A percentile compares a stretch with the other conserved stretches of the same genome.
Evolutionary conservation across 176 grass and related monocot genomes (phyloP).

Genomic region (Raddia distichophylla): DNA sequence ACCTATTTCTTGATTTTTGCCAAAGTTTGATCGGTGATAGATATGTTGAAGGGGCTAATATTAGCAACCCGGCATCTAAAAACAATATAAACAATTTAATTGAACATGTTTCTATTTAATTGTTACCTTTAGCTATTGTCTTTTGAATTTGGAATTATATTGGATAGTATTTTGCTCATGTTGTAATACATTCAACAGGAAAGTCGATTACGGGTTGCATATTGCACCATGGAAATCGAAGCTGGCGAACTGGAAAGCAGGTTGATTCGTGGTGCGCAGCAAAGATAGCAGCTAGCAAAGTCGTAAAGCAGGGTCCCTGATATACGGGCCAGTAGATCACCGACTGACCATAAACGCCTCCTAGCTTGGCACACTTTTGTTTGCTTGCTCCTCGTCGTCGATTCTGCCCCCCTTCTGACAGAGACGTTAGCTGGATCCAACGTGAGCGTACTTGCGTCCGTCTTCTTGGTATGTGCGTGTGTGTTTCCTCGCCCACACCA

Average conservation of each 20-base stretch:
- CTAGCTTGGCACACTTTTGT: not conserved
- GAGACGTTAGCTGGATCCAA: not conserved
- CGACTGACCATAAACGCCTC: not conserved
- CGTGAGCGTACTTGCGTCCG: not conserved
- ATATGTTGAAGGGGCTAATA: no score
- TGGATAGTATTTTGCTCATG: no score
- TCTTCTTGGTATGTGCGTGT: not conserved
- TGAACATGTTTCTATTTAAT: no score
- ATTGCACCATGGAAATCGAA: not conserved
- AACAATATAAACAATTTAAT: no score
- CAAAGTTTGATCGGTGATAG: no score
- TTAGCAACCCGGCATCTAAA: no score
- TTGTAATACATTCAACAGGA: no score
- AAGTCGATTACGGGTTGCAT: not conserved
- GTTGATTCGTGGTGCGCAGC: not conserved
- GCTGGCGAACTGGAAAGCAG: not conserved
- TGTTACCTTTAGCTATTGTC: no score
- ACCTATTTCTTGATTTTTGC: no score
- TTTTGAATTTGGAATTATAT: no score
- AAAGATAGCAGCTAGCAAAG: not conserved
- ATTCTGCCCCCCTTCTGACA: not conserved
- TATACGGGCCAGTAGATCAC: not conserved
- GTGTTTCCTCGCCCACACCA: no score
- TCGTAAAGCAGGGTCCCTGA: not conserved
- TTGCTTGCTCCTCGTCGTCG: not conserved